Percentiles rank a stretch among this genome's conserved stretches.
Evolutionary conservation across 352 stramenopile genomes (phyloP).

Genomic region (Phytophthora citricola): DNA sequence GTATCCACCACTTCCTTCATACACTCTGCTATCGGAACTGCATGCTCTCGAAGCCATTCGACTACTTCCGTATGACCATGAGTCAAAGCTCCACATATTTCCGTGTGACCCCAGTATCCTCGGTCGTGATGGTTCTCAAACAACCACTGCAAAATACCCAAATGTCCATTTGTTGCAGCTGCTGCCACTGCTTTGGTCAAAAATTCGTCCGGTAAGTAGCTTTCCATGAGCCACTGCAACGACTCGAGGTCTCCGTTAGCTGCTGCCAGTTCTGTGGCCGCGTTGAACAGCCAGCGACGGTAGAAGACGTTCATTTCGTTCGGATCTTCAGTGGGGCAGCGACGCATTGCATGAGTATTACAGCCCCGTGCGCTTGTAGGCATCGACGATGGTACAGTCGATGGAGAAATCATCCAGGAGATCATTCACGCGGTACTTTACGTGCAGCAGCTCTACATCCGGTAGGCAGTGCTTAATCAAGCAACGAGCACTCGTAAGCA

Average conservation of each 20-base stretch:
- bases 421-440: not conserved
- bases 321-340: slow-evolving; percentile 17
- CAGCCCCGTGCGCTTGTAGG: slow-evolving; percentile 13
- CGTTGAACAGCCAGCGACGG: slow-evolving; percentile 30
- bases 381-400: slow-evolving; percentile 23
- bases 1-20: slow-evolving; percentile 26
- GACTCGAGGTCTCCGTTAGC: slow-evolving; percentile 9
- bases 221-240: no score
- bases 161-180: no score
- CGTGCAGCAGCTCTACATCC: no score
- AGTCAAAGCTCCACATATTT: slow-evolving; percentile 25
- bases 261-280: slow-evolving; percentile 19
- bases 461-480: no score
- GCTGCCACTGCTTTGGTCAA: no score
- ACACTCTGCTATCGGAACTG: slow-evolving; percentile 14
- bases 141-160: no score
- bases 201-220: no score
- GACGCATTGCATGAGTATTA: slow-evolving; percentile 23
- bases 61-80: slow-evolving; percentile 21
- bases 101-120: slow-evolving; percentile 33
- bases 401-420: slow-evolving; percentile 27
- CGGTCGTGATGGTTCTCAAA: slow-evolving; percentile 6
- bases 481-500: no score
- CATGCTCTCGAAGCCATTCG: slow-evolving; percentile 23
- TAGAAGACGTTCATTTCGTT: slow-evolving; percentile 24